Evolutionary conservation across 306 rosid species (phyloP).

Genomic region (Corylus avellana): DNA sequence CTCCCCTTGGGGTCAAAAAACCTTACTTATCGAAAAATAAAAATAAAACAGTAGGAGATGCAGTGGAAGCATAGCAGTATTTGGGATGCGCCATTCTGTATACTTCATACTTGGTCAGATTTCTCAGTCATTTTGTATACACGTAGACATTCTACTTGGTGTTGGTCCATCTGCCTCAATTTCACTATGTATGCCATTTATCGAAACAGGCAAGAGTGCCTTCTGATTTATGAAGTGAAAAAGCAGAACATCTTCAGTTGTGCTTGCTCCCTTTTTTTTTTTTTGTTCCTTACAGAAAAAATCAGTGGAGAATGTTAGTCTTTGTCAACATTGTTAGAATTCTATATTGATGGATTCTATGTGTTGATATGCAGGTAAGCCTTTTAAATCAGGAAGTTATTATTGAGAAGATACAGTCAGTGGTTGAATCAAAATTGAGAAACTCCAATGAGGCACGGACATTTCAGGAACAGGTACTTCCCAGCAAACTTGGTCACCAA

Average conservation of each 20-base stretch:
- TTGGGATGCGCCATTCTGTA: neutral
- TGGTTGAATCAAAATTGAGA: conserved; percentile 82
- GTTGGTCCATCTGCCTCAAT: neutral
- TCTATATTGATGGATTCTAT: conserved; percentile 2
- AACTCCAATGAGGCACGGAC: conserved; percentile 69
- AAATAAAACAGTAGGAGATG: neutral
- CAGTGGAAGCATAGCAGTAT: neutral
- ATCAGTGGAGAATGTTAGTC: neutral
- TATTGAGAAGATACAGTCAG: conserved; percentile 83
- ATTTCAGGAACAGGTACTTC: conserved; percentile 77
- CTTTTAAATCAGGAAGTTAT: conserved; percentile 85
- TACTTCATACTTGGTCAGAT: neutral
- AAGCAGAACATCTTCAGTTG: neutral
- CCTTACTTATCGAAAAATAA: too few relatives aligned
- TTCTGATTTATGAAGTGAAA: neutral
- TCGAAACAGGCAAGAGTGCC: neutral
- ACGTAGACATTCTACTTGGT: neutral
- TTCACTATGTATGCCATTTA: neutral
- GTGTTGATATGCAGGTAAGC: conserved; percentile 64
- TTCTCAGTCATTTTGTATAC: neutral
- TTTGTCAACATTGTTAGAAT: conserved; percentile 8
- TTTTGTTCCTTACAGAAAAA: neutral
- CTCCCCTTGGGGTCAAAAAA: too few relatives aligned
- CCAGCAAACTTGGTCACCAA: conserved; percentile 6
- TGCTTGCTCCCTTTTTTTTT: neutral